These are phyloP conservation scores for Pachysandra terminalis DNA, from an alignment of 164 flowering plant genomes.

Conservation along the genomic window DNA sequence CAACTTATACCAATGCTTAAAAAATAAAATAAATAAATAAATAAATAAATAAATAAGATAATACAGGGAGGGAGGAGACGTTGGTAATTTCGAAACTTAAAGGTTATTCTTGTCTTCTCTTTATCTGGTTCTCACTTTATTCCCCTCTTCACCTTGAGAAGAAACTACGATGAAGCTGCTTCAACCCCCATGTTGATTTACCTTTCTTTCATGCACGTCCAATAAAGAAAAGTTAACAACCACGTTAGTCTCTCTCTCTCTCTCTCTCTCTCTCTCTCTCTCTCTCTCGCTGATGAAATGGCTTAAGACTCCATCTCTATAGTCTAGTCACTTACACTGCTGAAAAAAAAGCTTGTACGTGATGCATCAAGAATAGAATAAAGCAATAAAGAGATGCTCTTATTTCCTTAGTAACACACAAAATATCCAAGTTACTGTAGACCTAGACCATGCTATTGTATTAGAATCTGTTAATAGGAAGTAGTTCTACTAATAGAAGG, in stretches of 20 bases:
- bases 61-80: background rate
- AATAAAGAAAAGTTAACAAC: slow-evolving; percentile 30
- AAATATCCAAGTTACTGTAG: too few relatives aligned
- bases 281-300: background rate
- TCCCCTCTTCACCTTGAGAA: slow-evolving; percentile 25
- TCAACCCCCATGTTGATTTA: slow-evolving; percentile 18
- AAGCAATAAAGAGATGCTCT: slow-evolving; percentile 34
- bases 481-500: too few relatives aligned
- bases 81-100: slow-evolving; percentile 21
- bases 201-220: slow-evolving; percentile 45
- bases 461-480: slow-evolving; percentile 6
- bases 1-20: too few relatives aligned
- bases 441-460: slow-evolving; percentile 8
- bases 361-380: slow-evolving; percentile 40
- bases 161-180: slow-evolving; percentile 57
- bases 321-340: background rate
- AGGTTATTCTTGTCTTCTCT: slow-evolving; percentile 39
- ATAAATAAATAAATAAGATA: background rate
- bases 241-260: slow-evolving; percentile 37
- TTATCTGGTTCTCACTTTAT: slow-evolving; percentile 34
- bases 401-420: slow-evolving; percentile 17
- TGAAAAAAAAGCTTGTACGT: slow-evolving; percentile 21
- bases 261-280: too few relatives aligned
- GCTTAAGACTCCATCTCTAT: background rate
- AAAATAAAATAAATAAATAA: too few relatives aligned